A percentile compares a stretch with the other conserved stretches of the same genome.
Evolutionary conservation across 164 flowering plant species (phyloP).

Genomic region (Amborella trichopoda): DNA sequence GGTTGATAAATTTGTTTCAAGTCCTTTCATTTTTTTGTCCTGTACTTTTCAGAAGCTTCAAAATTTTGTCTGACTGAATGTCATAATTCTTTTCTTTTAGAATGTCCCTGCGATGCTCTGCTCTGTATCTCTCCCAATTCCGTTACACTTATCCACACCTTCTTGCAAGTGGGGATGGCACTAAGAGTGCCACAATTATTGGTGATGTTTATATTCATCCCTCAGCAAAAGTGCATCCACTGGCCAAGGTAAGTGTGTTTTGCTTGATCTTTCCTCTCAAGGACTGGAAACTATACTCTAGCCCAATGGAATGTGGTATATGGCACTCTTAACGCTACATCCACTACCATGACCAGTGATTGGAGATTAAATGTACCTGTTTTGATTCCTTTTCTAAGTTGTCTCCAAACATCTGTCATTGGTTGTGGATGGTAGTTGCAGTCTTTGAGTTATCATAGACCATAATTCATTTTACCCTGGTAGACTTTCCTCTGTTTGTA

Average conservation of each 20-base stretch:
- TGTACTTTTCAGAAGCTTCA: background rate
- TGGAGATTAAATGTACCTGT: too few species aligned
- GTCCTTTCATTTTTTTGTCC: background rate
- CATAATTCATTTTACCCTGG: too few species aligned
- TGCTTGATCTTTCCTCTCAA: background rate
- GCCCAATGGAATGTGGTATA: too few species aligned
- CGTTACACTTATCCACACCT: constrained; percentile 60
- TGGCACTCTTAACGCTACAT: too few species aligned
- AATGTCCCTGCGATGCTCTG: constrained; percentile 91
- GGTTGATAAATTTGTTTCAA: constrained; percentile 27
- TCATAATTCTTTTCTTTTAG: constrained; percentile 24
- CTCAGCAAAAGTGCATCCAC: constrained; percentile 95
- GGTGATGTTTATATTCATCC: constrained; percentile 95
- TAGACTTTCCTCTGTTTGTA: background rate
- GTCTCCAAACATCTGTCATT: too few species aligned
- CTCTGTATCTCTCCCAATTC: constrained; percentile 68
- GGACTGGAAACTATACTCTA: too few species aligned
- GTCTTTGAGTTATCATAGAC: too few species aligned
- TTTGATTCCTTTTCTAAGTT: too few species aligned
- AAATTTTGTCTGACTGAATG: background rate
- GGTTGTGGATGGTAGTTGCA: too few species aligned
- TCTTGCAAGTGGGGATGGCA: constrained; percentile 80
- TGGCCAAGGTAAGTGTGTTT: constrained; percentile 62
- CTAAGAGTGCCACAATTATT: constrained; percentile 47
- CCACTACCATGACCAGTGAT: too few species aligned